Evolutionary conservation across 768 basidiomycete species (phyloP).

Genomic region (Auricularia sp.): DNA sequence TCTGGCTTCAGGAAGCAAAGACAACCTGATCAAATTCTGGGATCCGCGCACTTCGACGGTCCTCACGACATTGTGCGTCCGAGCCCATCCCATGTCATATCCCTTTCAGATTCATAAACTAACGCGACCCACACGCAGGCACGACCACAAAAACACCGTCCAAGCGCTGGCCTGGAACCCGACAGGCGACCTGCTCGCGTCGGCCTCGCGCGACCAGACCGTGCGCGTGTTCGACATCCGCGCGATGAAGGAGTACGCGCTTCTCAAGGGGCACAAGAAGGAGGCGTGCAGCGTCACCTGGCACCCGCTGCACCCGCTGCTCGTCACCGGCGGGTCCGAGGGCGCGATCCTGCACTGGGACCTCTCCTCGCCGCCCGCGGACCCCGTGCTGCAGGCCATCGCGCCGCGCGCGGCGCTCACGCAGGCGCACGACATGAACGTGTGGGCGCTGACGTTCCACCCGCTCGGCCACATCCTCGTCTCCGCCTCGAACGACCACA

Average conservation of each 20-base stretch:
- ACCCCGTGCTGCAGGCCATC: slow-evolving; percentile 10
- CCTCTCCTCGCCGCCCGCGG: slow-evolving; percentile 31
- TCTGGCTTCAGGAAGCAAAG: slow-evolving; percentile 91
- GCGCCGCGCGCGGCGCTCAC: slow-evolving; percentile 73
- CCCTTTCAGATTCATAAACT: not conserved
- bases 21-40: slow-evolving; percentile 99
- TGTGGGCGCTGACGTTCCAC: slow-evolving; percentile 93
- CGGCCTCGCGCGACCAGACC: slow-evolving; percentile 89
- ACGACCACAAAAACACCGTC: slow-evolving; percentile 95
- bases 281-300: slow-evolving; percentile 95
- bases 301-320: slow-evolving; percentile 90
- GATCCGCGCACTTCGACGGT: slow-evolving; percentile 89
- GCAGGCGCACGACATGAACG: slow-evolving; percentile 97
- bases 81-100: slow-evolving; percentile 5
- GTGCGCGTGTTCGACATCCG: slow-evolving; percentile 96
- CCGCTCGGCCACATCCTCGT: slow-evolving; percentile 92
- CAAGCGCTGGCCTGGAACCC: slow-evolving; percentile 91
- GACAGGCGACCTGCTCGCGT: slow-evolving; percentile 87
- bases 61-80: slow-evolving; percentile 74
- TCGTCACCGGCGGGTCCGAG: slow-evolving; percentile 91
- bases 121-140: slow-evolving; percentile 35
- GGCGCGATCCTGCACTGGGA: slow-evolving; percentile 94
- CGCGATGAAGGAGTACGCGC: slow-evolving; percentile 90
- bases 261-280: slow-evolving; percentile 93
- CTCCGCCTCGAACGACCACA: slow-evolving; percentile 94